Base-by-base conservation (phyloP, 495 filamentous ascomycete genomes). In the Hypoxylon lenormandii region DNA sequence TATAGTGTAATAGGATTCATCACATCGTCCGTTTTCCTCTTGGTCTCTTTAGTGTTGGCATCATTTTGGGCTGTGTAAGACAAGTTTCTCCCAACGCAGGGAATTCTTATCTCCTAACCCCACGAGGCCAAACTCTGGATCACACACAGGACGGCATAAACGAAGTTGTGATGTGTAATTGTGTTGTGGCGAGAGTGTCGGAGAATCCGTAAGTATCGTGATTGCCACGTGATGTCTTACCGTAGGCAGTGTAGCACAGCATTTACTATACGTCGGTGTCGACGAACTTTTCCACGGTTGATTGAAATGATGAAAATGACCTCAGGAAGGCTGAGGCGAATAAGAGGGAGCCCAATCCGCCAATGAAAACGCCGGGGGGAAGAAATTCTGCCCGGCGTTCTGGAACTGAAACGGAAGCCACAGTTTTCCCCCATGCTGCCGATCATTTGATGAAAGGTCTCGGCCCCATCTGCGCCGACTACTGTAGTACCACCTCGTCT, bases 391-490 rank as follows among this genome's bases (percentile, higher is more conserved):
- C 64, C 42, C 42, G 49, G 45, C 38, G 23, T 62, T 68, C 65
- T 68, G 46, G 64, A 62, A 66, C 33, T 52, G 55, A 28, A 40
- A 63, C 53, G 52, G 59, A 48, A 46, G 38, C 40, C 19, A 53
- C 42, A 52, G 19, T 48, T 40, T 47, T 53, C 33, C 55, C 37
- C 63, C 37, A 48, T 16, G 6, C 10, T 13, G 48, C 54, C 46
- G 48, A 60, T 60, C 55, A 52, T 42, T 42, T 42, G 38, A 51
- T 45, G 30, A 11, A 28, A 33, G 43, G 43, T 48, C 48, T 58
- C 52, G 60, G 60, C 51, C 23, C 40, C 38, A 1, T 21, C 50
- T 53, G 21, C 33, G 50, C 50, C 50, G 50, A 53, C 15, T 4
- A 19, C 19, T 47, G 43, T 4, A 11, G 19, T 3, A 21, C 30